Conservation (phyloP, 1,139 yeast genomes). For the Nakaseomyces bracarensis region DNA sequence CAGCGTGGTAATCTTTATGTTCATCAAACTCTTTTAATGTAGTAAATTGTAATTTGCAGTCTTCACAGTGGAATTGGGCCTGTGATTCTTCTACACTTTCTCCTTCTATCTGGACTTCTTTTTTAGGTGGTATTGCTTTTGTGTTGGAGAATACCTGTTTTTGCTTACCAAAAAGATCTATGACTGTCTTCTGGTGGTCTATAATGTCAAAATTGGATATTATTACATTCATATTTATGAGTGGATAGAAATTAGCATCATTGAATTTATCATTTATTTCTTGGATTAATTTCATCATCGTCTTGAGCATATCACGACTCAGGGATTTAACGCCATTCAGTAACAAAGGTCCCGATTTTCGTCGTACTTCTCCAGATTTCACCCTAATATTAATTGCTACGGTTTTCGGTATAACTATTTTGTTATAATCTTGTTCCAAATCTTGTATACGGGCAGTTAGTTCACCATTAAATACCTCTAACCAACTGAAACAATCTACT, state of each 20-base stretch:
- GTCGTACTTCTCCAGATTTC: slow-evolving; percentile 31
- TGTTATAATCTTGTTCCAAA: slow-evolving; percentile 55
- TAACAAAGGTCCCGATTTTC: slow-evolving; percentile 23
- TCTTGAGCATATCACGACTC: slow-evolving; percentile 33
- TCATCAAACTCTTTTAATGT: slow-evolving; percentile 20
- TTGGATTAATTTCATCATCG: slow-evolving; percentile 35
- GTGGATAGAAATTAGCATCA: slow-evolving; percentile 37
- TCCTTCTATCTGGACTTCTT: neutral
- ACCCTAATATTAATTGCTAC: slow-evolving; percentile 36
- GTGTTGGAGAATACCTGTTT: slow-evolving; percentile 10
- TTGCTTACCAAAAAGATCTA: slow-evolving; percentile 38
- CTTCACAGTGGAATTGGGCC: slow-evolving; percentile 13
- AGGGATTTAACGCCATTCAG: slow-evolving; percentile 14
- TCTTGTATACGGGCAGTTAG: slow-evolving; percentile 62
- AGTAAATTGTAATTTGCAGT: slow-evolving; percentile 17
- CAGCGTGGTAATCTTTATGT: slow-evolving; percentile 29
- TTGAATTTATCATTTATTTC: slow-evolving; percentile 26
- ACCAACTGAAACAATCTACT: slow-evolving; percentile 68
- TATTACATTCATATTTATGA: slow-evolving; percentile 43
- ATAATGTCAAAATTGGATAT: slow-evolving; percentile 46
- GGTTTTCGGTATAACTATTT: slow-evolving; percentile 46
- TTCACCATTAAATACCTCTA: slow-evolving; percentile 77
- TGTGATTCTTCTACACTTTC: neutral
- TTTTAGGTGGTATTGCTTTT: neutral
- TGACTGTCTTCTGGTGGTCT: slow-evolving; percentile 39